Base-by-base conservation (phyloP, 169 alveolate genomes). In the Plasmodium gonderi region DNA sequence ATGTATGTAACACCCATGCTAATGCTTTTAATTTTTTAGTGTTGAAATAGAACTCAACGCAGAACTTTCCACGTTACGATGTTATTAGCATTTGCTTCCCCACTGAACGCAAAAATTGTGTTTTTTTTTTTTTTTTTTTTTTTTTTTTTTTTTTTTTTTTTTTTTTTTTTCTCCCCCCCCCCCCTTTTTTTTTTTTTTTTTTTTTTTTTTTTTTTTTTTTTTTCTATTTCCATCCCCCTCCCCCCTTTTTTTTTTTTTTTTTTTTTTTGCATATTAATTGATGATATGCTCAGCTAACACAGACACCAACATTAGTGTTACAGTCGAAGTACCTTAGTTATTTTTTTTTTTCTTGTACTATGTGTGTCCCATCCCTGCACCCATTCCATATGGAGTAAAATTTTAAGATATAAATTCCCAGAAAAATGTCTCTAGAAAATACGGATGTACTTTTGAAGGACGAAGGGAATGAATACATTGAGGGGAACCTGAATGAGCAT, bases 361-460 rank as follows among this genome's bases (percentile, higher is more conserved):
- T 23, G 33, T 68, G 9, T 23, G 31, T 78, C 11, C 51, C 31
- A n/a, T 45, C 12, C 49, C 36, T 23, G 81, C 69, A 3, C 42
- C 67, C 33, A 76, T 76, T 40, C 72, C 47, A 38, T 47, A 80
- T 64, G 79, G 91, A 64, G 31, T 65, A 64, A 40, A 47, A n/a
- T 80, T 80, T 65, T 29, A 31, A 42, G 40, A 80, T 1, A 75
- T 26, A 51, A 76, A 23, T 9, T 31, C 23, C 23, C 44, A 80
- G 17, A 81, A 81, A 78, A 65, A 82, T 82, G 91, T 82, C 91
- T 31, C 80, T 54, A 82, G 91, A 82, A 45, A 82, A 67, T 9
- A 9, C 38, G 20, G 80, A 82, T 67, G 81, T 29, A 42, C 74
- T 68, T 67, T 33, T 82, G 36, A 82, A 47, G 42, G 91, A 82